Conservation (phyloP, 2,329 filamentous ascomycete species). For the Microdochium bolleyi region DNA sequence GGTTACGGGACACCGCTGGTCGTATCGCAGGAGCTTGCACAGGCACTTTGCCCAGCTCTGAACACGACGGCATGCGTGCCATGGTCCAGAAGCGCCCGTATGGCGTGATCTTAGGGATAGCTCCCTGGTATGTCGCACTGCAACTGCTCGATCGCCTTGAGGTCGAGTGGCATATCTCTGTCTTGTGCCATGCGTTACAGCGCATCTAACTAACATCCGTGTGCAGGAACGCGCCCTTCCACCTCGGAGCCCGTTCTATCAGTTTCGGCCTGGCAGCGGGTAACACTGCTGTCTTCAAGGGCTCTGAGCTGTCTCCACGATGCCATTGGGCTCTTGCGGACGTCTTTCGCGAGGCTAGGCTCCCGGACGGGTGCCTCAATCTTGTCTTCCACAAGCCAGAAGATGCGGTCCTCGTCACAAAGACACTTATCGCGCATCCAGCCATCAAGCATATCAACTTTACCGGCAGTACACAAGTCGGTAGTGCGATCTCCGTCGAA, state of each 20-base stretch:
- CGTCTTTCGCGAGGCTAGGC: constrained; percentile 29
- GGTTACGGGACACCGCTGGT: constrained; percentile 34
- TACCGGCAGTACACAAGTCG: constrained; percentile 32
- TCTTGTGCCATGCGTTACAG: too few relatives aligned
- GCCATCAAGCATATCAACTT: constrained; percentile 33
- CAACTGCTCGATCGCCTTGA: constrained; percentile 10
- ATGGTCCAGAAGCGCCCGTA: constrained; percentile 7
- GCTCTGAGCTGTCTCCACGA: constrained; percentile 21
- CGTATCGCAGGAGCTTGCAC: constrained; percentile 25
- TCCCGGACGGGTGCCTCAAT: constrained; percentile 32
- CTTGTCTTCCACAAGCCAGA: constrained; percentile 20
- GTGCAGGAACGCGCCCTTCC: too few relatives aligned
- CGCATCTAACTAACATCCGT: too few relatives aligned
- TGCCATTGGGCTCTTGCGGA: constrained; percentile 21
- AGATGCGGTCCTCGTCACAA: constrained; percentile 24
- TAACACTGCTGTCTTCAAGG: constrained; percentile 5
- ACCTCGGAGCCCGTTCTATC: too few relatives aligned
- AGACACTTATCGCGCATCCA: constrained; percentile 25
- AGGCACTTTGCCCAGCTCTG: constrained; percentile 26
- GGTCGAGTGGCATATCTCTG: too few relatives aligned
- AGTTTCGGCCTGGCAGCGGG: too few relatives aligned
- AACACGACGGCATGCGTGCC: constrained; percentile 13
- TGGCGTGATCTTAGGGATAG: constrained; percentile 17
- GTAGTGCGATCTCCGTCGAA: constrained; percentile 26
- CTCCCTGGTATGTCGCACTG: constrained; percentile 17